Percentiles rank a stretch among this genome's conserved stretches.
Evolutionary conservation across 2,329 filamentous ascomycete species (phyloP).

Genomic region (Xylaria sp.): DNA sequence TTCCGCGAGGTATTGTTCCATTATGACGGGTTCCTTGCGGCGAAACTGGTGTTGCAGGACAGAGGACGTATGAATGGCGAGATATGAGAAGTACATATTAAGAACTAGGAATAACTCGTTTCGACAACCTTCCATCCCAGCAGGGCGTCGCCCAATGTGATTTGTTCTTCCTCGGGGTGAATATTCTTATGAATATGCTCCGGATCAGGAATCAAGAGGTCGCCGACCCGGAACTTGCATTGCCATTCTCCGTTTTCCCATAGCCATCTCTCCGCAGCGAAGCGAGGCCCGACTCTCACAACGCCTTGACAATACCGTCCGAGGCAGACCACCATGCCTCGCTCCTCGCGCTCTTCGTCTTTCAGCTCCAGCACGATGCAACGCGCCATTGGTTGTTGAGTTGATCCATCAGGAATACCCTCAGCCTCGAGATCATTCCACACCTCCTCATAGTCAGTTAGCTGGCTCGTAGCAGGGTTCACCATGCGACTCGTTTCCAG

Average conservation of each 20-base stretch:
- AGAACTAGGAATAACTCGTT: slow-evolving; percentile 35
- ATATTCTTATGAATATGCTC: slow-evolving; percentile 27
- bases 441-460: slow-evolving; percentile 72
- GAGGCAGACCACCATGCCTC: slow-evolving; percentile 65
- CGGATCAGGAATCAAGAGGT: slow-evolving; percentile 52
- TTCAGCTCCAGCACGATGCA: slow-evolving; percentile 58
- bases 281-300: slow-evolving; percentile 55
- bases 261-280: slow-evolving; percentile 67
- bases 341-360: slow-evolving; percentile 47
- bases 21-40: slow-evolving; percentile 34
- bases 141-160: slow-evolving; percentile 38
- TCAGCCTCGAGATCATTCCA: slow-evolving; percentile 64
- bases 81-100: background rate
- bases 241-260: slow-evolving; percentile 54
- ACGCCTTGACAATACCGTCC: slow-evolving; percentile 69
- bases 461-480: slow-evolving; percentile 64
- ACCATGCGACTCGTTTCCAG: slow-evolving; percentile 71
- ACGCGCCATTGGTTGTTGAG: slow-evolving; percentile 27
- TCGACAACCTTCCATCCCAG: slow-evolving; percentile 53
- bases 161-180: slow-evolving; percentile 35
- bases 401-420: slow-evolving; percentile 41
- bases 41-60: slow-evolving; percentile 25
- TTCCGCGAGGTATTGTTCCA: slow-evolving; percentile 37
- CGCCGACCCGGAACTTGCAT: slow-evolving; percentile 52
- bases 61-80: background rate